These are phyloP conservation scores for Phytophthora parvispora DNA, from an alignment of 352 stramenopile genomes.

Conservation along the genomic window DNA sequence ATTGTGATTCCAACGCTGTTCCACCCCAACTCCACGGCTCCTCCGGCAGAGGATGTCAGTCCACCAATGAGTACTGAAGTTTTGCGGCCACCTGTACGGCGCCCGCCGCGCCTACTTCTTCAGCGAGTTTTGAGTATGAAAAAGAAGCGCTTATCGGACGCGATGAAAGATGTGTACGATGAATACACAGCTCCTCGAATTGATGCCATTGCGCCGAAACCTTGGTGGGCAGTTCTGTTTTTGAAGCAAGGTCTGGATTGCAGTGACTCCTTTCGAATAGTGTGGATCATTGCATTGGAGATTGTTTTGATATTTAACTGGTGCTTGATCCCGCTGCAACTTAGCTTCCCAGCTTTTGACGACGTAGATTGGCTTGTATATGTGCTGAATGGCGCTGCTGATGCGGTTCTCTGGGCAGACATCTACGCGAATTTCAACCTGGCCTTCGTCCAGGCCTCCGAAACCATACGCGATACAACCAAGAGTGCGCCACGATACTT, in stretches of 20 bases:
- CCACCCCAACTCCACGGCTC: background rate
- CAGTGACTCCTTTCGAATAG: constrained; percentile 2
- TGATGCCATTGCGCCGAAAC: background rate
- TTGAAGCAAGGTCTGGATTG: constrained; percentile 27
- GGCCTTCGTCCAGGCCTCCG: constrained; percentile 28
- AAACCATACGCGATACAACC: constrained; percentile 36
- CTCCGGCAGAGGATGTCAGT: background rate
- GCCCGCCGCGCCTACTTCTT: constrained; percentile 37
- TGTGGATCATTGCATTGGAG: constrained; percentile 28
- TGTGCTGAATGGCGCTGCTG: constrained; percentile 26
- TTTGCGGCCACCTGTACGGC: background rate
- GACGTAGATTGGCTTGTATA: constrained; percentile 31
- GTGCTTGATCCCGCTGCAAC: constrained; percentile 48
- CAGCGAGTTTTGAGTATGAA: constrained; percentile 27
- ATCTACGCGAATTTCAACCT: constrained; percentile 61
- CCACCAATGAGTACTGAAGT: background rate
- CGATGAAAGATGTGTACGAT: constrained; percentile 27
- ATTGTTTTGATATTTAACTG: constrained; percentile 54
- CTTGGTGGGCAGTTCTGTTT: constrained; percentile 20
- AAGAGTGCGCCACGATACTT: constrained; percentile 40
- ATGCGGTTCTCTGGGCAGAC: constrained; percentile 52
- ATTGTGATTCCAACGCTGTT: background rate
- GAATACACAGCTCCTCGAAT: constrained; percentile 10
- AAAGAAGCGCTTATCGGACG: constrained; percentile 6
- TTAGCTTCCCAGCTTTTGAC: constrained; percentile 48